Evolutionary conservation across 805 yeast genomes (phyloP).

Genomic region (Pichia gijzeniarum): DNA sequence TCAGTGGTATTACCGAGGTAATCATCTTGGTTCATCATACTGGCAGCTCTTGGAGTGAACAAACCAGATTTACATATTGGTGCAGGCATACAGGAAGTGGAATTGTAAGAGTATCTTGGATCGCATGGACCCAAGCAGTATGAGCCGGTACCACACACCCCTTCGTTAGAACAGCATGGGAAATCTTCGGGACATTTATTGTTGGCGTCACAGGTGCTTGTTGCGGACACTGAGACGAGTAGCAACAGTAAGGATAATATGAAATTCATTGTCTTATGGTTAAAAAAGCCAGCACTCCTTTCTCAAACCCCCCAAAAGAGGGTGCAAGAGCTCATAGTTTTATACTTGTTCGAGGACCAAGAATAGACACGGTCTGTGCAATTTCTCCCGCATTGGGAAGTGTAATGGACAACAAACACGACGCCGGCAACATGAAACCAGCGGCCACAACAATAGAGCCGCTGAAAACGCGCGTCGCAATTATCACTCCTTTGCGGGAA

Average conservation of each 20-base stretch:
- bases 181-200: conserved; percentile 59
- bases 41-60: conserved; percentile 35
- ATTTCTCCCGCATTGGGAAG: no score
- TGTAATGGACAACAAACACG: no score
- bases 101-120: conserved; percentile 57
- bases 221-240: background rate
- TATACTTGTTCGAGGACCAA: no score
- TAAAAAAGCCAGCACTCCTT: no score
- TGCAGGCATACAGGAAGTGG: conserved; percentile 76
- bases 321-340: no score
- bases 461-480: no score
- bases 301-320: no score
- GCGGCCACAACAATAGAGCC: no score
- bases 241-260: background rate
- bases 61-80: conserved; percentile 57
- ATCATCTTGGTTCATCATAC: conserved; percentile 20
- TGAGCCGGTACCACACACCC: conserved; percentile 37
- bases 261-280: background rate
- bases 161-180: conserved; percentile 85
- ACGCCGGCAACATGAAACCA: no score
- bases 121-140: conserved; percentile 87
- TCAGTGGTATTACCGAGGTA: conserved; percentile 63
- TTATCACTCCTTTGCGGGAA: no score
- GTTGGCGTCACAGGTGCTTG: conserved; percentile 43
- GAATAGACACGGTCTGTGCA: no score